Evolutionary conservation across 495 filamentous ascomycete genomes (phyloP), one percentile per base, ranked within the genome.

Genomic region (Tuber umbilicatum): DNA sequence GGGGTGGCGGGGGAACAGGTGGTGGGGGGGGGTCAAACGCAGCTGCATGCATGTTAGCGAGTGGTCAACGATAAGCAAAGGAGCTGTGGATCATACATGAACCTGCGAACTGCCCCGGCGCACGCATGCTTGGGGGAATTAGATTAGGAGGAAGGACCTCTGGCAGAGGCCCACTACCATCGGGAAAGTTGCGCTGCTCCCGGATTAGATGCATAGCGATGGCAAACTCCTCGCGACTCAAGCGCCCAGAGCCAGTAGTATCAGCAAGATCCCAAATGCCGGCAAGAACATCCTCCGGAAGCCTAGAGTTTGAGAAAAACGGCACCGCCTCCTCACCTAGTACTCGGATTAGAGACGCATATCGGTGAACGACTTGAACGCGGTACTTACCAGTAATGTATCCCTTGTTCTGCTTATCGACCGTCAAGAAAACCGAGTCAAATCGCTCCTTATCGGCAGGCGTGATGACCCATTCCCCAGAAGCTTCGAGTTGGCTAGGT

Each of bases 151-250:
- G 93, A 42, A 99, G 85, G 12, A 87, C 84, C 23, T 92, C 85
- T 2, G 94, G 94, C 5, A 98, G 82, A 39, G 86, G 82, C 42
- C 86, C 81, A 35, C 55, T 64, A 21, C 87, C 86, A 70, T 89
- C 89, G 47, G 89, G 89, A 74, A 90, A 92, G 74, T 86, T 89
- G 37, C 93, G 88, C 83, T 97, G 94, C 82, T 95, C 90, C 73
- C 93, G 88, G 77, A 99, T 97, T 45, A 99, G 87, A 82, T 97
- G 94, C 95, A 99, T 98, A 69, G 96, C 95, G 70, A 99, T 94
- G 0, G 95, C 94, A 81, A 99, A 99, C 80, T 96, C 94, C 82
- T 99, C 95, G 73, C 88, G 87, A 45, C 86, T 93, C 60, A 99
- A 86, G 73, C 90, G 90, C 16, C 95, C 95, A 73, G 94, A 92